These are phyloP conservation scores for Verticillium klebahnii DNA, from an alignment of 2,329 filamentous ascomycete species.

Conservation along the genomic window DNA sequence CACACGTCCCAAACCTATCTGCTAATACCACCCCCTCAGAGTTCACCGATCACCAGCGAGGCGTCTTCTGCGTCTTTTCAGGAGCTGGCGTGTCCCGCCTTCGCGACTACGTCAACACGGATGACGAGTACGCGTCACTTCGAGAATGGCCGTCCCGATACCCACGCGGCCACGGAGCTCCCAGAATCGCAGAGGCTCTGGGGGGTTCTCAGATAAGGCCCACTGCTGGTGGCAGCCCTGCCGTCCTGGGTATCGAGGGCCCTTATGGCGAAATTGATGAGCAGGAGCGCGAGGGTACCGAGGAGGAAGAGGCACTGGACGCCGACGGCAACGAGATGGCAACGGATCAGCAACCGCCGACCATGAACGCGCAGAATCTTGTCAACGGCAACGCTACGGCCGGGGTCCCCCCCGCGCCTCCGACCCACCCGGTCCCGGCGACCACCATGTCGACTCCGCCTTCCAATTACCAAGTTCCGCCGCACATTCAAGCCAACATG, in stretches of 20 bases:
- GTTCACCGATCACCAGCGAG: conserved; percentile 91
- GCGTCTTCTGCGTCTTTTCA: conserved; percentile 97
- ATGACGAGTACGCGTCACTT: conserved; percentile 40
- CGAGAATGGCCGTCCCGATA: conserved; percentile 23
- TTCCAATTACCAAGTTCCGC: not conserved
- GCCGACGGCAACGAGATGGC: conserved; percentile 35
- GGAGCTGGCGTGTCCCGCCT: conserved; percentile 76
- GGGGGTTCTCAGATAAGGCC: not conserved
- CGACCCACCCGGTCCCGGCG: not conserved
- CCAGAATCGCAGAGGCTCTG: not conserved
- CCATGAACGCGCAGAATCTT: conserved; percentile 10
- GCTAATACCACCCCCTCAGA: conserved; percentile 46
- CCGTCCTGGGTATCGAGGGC: not conserved
- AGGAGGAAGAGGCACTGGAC: conserved; percentile 41
- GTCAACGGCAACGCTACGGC: conserved; percentile 8
- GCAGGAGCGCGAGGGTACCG: conserved; percentile 28
- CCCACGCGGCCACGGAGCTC: conserved; percentile 1
- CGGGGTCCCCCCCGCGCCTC: not conserved
- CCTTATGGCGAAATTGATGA: conserved; percentile 32
- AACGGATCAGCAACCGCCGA: conserved; percentile 20
- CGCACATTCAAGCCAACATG: not conserved
- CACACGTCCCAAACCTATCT: not conserved
- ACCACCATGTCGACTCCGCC: not conserved
- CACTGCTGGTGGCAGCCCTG: not conserved
- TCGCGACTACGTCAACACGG: conserved; percentile 69